Conservation (phyloP, 495 filamentous ascomycete species). For the Trichoderma virens region DNA sequence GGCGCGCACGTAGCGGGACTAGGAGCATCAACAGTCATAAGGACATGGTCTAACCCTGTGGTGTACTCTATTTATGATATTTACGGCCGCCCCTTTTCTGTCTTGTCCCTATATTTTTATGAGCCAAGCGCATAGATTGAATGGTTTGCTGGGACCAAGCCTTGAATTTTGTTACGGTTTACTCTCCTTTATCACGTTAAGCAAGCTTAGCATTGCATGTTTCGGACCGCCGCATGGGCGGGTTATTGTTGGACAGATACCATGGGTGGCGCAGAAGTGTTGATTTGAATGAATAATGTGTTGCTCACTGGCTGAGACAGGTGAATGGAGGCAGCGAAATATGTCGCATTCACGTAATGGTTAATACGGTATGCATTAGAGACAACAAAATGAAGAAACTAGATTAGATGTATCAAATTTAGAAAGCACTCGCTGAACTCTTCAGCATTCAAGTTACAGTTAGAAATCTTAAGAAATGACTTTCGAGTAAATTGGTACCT, state of each 20-base stretch:
- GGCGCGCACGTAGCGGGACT: not conserved
- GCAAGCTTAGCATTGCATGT: not conserved
- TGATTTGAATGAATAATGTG: not conserved
- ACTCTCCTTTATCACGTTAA: not conserved
- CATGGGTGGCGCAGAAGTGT: not conserved
- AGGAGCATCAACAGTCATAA: not conserved
- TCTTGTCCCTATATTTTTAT: not conserved
- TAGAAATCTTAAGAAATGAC: no score
- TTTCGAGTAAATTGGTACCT: no score
- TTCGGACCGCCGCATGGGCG: not conserved
- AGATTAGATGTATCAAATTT: not conserved
- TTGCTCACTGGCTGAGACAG: not conserved
- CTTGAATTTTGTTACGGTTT: not conserved
- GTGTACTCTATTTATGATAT: not conserved
- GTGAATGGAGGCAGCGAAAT: not conserved
- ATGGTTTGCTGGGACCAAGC: not conserved
- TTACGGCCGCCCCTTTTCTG: not conserved
- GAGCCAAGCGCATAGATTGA: not conserved
- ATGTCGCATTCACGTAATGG: not conserved
- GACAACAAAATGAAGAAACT: not conserved
- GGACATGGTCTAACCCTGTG: not conserved
- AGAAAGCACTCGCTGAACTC: no score
- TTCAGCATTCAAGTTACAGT: no score
- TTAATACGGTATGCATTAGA: constrained; percentile 3
- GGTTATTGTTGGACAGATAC: not conserved